Base-by-base conservation (phyloP, 768 basidiomycete genomes). In the Tulasnella sp. region DNA sequence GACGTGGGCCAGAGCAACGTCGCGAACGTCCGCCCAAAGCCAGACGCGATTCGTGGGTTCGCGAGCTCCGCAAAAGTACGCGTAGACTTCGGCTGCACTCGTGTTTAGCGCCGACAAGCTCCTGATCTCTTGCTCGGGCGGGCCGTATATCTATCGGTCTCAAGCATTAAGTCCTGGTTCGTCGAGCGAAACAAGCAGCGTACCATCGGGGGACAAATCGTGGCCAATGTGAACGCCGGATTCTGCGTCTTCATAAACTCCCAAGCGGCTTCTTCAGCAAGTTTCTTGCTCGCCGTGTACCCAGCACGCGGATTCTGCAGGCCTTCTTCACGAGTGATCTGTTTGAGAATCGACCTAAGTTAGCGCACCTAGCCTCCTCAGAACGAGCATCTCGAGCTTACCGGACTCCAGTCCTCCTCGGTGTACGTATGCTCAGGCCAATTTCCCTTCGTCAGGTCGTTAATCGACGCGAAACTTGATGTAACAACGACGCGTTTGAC, bases 181-280 rank as follows among this genome's bases (percentile, higher is more conserved):
- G 19, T 66, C n/a, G n/a, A 64, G 32, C 36, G 6, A 19, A 9
- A 26, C 4, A 64, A n/a, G 26, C 6, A 34, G 19, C 59, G 29
- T 70, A 86, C 85, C 71, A 79, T 85, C 12, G 88, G 86, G 26
- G 88, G 88, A 75, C 85, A 85, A 41, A 88, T 73, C 9, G 83
- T 82, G 1, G 82, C 80, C 26, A 89, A 88, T 1, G 77, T 73
- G 32, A 86, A 77, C 14, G 44, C 64, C 70, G 85, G 84, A 74
- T 86, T 80, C 68, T 83, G 74, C 32, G 74, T 47, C 36, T 84
- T 77, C 40, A 83, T 77, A 74, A 83, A 84, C 6, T 80, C 79
- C 86, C 87, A 88, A 7, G 86, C 86, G 26, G 84, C 83, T 79
- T 81, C 82, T 79, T 92, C 91, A 0, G 89, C 88, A 1, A 90